A percentile compares a stretch with the other conserved stretches of the same genome.
These are phyloP conservation scores for Mycena capillaripes DNA, from an alignment of 768 basidiomycete species.

Conservation along the genomic window DNA sequence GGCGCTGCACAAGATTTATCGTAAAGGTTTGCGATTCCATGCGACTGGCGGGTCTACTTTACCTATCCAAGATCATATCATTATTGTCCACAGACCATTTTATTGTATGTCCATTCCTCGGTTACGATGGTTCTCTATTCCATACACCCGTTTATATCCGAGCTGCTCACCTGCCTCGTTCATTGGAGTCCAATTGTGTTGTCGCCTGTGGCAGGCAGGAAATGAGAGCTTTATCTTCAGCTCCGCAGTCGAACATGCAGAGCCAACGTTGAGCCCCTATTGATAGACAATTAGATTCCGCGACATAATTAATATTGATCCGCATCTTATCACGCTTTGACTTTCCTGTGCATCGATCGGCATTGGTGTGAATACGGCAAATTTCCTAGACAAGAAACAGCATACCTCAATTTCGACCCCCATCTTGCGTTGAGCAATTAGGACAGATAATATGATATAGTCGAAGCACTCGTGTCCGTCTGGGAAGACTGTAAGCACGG, in stretches of 20 bases:
- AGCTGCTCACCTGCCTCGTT: background rate
- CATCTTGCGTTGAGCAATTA: conserved; percentile 59
- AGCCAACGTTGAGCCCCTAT: too few relatives aligned
- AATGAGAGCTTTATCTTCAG: too few relatives aligned
- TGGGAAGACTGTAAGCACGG: conserved; percentile 60
- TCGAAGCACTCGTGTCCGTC: conserved; percentile 60
- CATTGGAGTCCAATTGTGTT: background rate
- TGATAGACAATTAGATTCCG: conserved; percentile 6
- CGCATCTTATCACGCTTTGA: too few relatives aligned
- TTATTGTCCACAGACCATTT: background rate
- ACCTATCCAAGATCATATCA: background rate
- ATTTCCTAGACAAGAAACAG: too few relatives aligned
- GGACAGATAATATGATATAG: conserved; percentile 59
- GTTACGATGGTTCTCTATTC: background rate
- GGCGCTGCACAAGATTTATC: too few relatives aligned
- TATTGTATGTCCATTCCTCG: conserved; percentile 8
- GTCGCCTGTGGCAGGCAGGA: background rate
- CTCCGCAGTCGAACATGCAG: too few relatives aligned
- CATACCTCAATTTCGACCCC: conserved; percentile 30
- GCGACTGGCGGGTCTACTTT: background rate
- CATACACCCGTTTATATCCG: background rate
- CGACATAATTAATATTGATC: background rate
- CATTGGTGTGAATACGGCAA: too few relatives aligned
- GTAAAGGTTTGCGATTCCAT: too few relatives aligned
- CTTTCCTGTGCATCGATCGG: too few relatives aligned